These are phyloP conservation scores for Colletotrichum sp. DNA, from an alignment of 2,329 filamentous ascomycete species.

Conservation along the genomic window DNA sequence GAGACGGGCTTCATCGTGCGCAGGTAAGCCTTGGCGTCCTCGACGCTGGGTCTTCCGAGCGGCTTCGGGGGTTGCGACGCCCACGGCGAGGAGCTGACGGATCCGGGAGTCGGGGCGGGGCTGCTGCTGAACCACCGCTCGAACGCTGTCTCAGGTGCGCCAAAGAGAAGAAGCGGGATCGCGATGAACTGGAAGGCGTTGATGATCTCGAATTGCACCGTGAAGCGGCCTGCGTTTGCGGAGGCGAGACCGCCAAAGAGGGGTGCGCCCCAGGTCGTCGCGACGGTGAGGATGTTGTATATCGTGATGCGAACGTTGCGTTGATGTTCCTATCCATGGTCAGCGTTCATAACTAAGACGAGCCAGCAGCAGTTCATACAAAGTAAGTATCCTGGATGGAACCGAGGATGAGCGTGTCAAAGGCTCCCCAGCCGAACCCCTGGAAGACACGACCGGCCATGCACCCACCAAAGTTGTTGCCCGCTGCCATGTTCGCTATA, in stretches of 20 bases:
- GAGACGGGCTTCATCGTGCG: conserved; percentile 42
- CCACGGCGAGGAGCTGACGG: not conserved
- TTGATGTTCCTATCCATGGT: conserved; percentile 55
- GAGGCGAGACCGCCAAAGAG: conserved; percentile 58
- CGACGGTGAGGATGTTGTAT: conserved; percentile 48
- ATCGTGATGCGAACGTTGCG: conserved; percentile 48
- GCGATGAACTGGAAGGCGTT: conserved; percentile 52
- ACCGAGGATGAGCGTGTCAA: conserved; percentile 57
- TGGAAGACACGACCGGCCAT: conserved; percentile 60
- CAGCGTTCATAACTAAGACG: conserved; percentile 6
- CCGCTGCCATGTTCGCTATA: conserved; percentile 54
- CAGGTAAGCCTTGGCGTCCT: conserved; percentile 41
- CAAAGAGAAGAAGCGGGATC: conserved; percentile 52
- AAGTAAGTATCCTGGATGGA: conserved; percentile 64
- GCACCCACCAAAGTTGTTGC: conserved; percentile 46
- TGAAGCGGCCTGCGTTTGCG: conserved; percentile 42
- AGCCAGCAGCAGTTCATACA: conserved; percentile 39
- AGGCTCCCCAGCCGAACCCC: conserved; percentile 63
- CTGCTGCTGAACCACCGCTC: conserved; percentile 40
- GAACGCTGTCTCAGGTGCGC: conserved; percentile 58
- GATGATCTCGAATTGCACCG: conserved; percentile 57
- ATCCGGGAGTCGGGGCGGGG: conserved; percentile 18
- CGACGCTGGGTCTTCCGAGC: conserved; percentile 32
- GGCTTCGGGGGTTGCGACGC: not conserved
- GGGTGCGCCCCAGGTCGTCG: conserved; percentile 59